Base-by-base conservation (phyloP, 2,329 filamentous ascomycete genomes). In the Microsporum audouinii region DNA sequence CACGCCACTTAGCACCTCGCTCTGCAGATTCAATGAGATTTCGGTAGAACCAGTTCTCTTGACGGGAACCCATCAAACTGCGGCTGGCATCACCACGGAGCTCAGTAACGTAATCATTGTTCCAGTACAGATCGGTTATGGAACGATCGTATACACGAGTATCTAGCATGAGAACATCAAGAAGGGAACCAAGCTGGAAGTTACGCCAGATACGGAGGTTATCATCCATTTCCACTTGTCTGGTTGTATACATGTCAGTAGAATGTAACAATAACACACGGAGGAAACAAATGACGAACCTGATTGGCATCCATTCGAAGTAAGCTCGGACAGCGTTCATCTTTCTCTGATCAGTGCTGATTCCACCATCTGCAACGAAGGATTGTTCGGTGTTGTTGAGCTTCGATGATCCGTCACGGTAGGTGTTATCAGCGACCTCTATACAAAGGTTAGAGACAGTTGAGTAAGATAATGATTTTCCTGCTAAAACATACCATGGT, bases 41-140 rank as follows among this genome's bases (percentile, higher is more conserved):
- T 53, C 79, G 78, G 70, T 87, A 88, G 72, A 89, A 86, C 88
- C 88, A 91, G 66, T 83, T 82, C 71, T 91, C 88, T 69, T 91
- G 88, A 8, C 81, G 80, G 0, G 80, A 77, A 2, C 88, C 88
- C 86, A 91, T 89, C 65, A 91, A 74, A 0, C 81, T 82, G 2
- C 88, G 82, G 4, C 83, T 80, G 1, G 85, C 82, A 61, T 90
- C 86, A 65, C 89, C 81, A 17, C 79, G 82, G 62, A 89, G 86
- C 1, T 76, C 67, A 62, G 82, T 77, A 49, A 87, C 75, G 68
- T 88, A 88, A 49, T 82, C 76, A 0, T 79, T 80, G 68, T 88
- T 87, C 78, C 80, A 82, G 64, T 78, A 51, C 63, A 79, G 63
- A 65, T 79, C 76, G 0, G 85, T 87, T 66, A 87, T 85, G 49